phyloP scores from a whole-genome alignment of 805 yeast genomes.

The Lipomyces mesembrius region DNA sequence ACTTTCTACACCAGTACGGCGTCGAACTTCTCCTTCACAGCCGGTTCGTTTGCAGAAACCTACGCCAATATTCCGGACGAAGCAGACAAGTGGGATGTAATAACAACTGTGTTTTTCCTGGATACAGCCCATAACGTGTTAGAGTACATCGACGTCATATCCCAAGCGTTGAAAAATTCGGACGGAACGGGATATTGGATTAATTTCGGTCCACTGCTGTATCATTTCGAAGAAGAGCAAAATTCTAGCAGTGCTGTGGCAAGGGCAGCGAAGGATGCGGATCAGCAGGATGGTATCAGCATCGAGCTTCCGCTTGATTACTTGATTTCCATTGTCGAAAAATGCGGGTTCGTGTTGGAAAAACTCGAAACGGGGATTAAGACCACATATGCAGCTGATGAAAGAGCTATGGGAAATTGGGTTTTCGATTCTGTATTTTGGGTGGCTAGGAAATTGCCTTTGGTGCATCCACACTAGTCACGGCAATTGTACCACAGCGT shows the following conservation, averaged over 20 bases:
- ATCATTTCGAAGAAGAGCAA: constrained; percentile 60
- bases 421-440: constrained; percentile 63
- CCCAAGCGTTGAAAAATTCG: constrained; percentile 45
- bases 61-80: constrained; percentile 38
- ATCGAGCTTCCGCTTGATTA: constrained; percentile 74
- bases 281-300: constrained; percentile 56
- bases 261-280: neutral
- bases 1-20: neutral
- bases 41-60: constrained; percentile 69
- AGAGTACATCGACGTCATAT: constrained; percentile 72
- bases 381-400: constrained; percentile 58
- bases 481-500: no score
- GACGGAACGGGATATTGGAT: constrained; percentile 66
- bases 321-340: constrained; percentile 54
- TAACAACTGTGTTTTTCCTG: constrained; percentile 67
- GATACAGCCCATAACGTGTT: constrained; percentile 91
- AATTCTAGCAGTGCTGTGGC: neutral
- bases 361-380: constrained; percentile 45
- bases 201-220: constrained; percentile 89
- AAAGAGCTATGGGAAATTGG: constrained; percentile 55
- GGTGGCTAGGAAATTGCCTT: constrained; percentile 58
- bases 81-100: constrained; percentile 47
- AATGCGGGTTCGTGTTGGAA: constrained; percentile 65
- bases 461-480: no score
- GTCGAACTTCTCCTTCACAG: constrained; percentile 39